Percentiles rank a stretch among this genome's conserved stretches.
phyloP scores from a whole-genome alignment of 495 filamentous ascomycete genomes.

The Talaromyces thailandensis region DNA sequence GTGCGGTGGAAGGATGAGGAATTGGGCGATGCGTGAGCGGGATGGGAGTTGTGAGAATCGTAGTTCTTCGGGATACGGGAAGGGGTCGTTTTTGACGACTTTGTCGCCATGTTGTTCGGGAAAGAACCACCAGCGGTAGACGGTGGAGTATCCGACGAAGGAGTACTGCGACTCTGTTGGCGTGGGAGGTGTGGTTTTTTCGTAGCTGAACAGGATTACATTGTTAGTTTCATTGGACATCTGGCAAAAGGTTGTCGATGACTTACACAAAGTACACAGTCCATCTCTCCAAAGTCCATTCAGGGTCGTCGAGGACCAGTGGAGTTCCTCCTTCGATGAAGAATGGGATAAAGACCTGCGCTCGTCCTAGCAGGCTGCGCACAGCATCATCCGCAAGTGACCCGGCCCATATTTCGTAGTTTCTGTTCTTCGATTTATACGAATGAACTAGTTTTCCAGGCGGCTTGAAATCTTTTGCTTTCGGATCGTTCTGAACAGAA shows the following conservation, averaged over 20 bases:
- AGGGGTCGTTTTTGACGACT: conserved; percentile 27
- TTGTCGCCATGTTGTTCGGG: conserved; percentile 21
- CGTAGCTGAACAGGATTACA: conserved; percentile 40
- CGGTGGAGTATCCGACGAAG: conserved; percentile 78
- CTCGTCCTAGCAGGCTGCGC: conserved; percentile 57
- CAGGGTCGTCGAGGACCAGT: conserved; percentile 61
- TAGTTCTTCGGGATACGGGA: conserved; percentile 30
- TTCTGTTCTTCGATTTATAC: conserved; percentile 40
- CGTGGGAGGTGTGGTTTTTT: conserved; percentile 44
- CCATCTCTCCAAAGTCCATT: conserved; percentile 73
- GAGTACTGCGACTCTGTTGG: conserved; percentile 50
- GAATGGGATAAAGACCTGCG: conserved; percentile 75
- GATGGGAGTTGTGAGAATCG: conserved; percentile 45
- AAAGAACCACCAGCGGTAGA: conserved; percentile 64
- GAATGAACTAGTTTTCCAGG: conserved; percentile 45
- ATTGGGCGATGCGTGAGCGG: conserved; percentile 84
- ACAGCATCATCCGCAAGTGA: conserved; percentile 49
- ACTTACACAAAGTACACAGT: conserved; percentile 66
- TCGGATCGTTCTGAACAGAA: conserved; percentile 42
- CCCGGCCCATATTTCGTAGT: conserved; percentile 55
- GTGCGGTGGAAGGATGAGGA: conserved; percentile 84
- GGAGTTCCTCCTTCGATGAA: conserved; percentile 85
- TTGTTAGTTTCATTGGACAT: neutral
- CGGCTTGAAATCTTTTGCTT: conserved; percentile 49
- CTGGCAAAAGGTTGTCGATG: neutral